phyloP scores from a whole-genome alignment of 2,329 filamentous ascomycete species.

The Proliferodiscus dingleyae region DNA sequence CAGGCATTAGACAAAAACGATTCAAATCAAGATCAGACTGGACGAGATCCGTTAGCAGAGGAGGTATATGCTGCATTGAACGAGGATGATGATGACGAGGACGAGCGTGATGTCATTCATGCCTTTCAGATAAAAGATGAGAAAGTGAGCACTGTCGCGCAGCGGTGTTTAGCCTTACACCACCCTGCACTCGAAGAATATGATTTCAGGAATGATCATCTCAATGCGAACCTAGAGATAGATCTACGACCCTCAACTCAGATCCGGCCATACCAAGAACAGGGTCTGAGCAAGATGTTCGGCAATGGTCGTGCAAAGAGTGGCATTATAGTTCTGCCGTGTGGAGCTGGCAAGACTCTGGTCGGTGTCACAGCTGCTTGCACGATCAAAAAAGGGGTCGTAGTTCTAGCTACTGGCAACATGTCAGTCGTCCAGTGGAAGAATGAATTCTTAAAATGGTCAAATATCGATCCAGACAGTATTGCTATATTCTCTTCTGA shows the following conservation, averaged over 20 bases:
- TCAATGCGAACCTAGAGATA: slow-evolving; percentile 88
- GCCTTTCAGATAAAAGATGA: slow-evolving; percentile 85
- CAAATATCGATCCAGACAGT: slow-evolving; percentile 91
- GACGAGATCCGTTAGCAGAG: slow-evolving; percentile 53
- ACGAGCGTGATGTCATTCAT: slow-evolving; percentile 82
- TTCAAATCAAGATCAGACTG: too few relatives aligned
- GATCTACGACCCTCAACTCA: slow-evolving; percentile 84
- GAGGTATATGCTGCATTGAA: slow-evolving; percentile 70
- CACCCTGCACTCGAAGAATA: slow-evolving; percentile 94
- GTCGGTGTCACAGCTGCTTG: slow-evolving; percentile 98
- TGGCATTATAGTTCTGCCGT: slow-evolving; percentile 94
- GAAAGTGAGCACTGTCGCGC: slow-evolving; percentile 80
- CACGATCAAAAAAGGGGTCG: slow-evolving; percentile 93
- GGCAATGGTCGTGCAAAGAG: slow-evolving; percentile 96
- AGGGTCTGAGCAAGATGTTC: slow-evolving; percentile 98
- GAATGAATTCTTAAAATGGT: slow-evolving; percentile 96
- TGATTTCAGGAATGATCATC: slow-evolving; percentile 87
- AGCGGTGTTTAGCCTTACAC: slow-evolving; percentile 80
- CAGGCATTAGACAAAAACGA: too few relatives aligned
- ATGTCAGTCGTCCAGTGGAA: slow-evolving; percentile 99
- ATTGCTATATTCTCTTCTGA: slow-evolving; percentile 94
- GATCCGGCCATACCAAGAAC: slow-evolving; percentile 93
- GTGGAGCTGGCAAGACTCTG: slow-evolving; percentile 92
- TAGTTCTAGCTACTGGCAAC: slow-evolving; percentile 91
- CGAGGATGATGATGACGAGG: slow-evolving; percentile 76